Conservation (phyloP, 257 asterid genomes). For the Penstemon barbatus region DNA sequence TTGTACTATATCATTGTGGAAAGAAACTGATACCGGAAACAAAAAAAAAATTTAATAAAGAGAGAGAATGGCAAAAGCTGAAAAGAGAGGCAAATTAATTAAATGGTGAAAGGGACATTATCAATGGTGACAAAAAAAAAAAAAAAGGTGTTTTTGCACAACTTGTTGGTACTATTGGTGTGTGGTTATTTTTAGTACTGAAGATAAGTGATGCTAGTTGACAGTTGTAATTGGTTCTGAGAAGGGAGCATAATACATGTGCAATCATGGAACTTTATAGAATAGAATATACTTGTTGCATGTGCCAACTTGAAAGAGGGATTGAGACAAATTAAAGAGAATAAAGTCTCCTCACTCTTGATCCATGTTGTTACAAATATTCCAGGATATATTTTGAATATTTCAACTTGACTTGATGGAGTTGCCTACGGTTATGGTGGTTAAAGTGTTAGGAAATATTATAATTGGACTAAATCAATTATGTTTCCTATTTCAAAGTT, state of each 20-base stretch:
- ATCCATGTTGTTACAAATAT: constrained; percentile 1
- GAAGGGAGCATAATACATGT: constrained; percentile 74
- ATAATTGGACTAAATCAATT: no score
- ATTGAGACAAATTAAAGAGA: constrained; percentile 30
- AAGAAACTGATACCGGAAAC: no score
- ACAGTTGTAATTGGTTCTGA: constrained; percentile 62
- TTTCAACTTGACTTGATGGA: no score
- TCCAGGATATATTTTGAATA: no score
- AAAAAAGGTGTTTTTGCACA: constrained; percentile 12
- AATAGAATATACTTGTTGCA: constrained; percentile 31
- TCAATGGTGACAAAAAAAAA: constrained; percentile 17
- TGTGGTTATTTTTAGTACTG: constrained; percentile 41
- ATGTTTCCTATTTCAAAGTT: no score
- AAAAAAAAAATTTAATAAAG: neutral
- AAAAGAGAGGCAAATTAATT: neutral
- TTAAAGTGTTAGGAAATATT: no score
- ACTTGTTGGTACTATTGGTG: constrained; percentile 25
- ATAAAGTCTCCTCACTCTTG: constrained; percentile 19
- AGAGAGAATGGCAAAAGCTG: neutral
- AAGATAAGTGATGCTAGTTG: constrained; percentile 48
- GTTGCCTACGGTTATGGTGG: no score
- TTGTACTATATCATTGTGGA: no score
- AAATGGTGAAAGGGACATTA: constrained; percentile 25
- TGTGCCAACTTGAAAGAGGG: constrained; percentile 52
- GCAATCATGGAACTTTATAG: constrained; percentile 49